phyloP scores from a whole-genome alignment of 1,139 yeast species.

The Yamadazyma kanchanaburiensis region DNA sequence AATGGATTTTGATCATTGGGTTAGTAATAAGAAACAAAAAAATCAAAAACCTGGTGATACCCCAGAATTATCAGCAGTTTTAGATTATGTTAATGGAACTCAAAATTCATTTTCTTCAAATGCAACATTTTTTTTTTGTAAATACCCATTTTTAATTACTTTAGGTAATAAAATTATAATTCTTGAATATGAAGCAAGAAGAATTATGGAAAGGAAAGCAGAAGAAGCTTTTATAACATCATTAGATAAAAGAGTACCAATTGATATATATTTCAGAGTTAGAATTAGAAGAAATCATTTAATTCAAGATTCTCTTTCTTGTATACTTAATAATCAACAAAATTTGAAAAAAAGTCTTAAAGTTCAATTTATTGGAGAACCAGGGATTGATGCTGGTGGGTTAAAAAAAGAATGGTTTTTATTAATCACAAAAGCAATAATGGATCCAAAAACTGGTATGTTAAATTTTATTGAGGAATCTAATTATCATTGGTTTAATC shows the following conservation, averaged over 20 bases:
- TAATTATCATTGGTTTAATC: slow-evolving; percentile 70
- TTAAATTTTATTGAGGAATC: slow-evolving; percentile 66
- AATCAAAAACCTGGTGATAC: slow-evolving; percentile 9
- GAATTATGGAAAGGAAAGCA: slow-evolving; percentile 83
- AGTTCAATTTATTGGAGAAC: slow-evolving; percentile 81
- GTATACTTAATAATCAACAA: slow-evolving; percentile 53
- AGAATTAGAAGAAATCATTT: slow-evolving; percentile 65
- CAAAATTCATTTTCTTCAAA: slow-evolving; percentile 20
- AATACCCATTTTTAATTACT: slow-evolving; percentile 78
- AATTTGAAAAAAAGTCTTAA: slow-evolving; percentile 73
- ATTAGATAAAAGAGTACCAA: slow-evolving; percentile 54
- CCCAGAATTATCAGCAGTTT: slow-evolving; percentile 36
- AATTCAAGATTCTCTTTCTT: slow-evolving; percentile 71
- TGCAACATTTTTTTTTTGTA: slow-evolving; percentile 60
- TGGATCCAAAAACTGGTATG: slow-evolving; percentile 64
- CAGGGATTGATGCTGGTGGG: slow-evolving; percentile 97
- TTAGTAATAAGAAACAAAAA: slow-evolving; percentile 22
- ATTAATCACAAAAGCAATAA: slow-evolving; percentile 63
- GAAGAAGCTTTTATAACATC: slow-evolving; percentile 86
- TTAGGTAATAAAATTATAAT: slow-evolving; percentile 79
- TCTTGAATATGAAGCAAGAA: slow-evolving; percentile 76
- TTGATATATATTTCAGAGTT: slow-evolving; percentile 68
- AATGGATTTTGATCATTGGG: slow-evolving; percentile 86
- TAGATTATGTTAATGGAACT: slow-evolving; percentile 47
- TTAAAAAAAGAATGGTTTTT: slow-evolving; percentile 90